Evolutionary conservation across 176 grass and related monocot genomes (phyloP).

Genomic region (Eragrostis nindensis): DNA sequence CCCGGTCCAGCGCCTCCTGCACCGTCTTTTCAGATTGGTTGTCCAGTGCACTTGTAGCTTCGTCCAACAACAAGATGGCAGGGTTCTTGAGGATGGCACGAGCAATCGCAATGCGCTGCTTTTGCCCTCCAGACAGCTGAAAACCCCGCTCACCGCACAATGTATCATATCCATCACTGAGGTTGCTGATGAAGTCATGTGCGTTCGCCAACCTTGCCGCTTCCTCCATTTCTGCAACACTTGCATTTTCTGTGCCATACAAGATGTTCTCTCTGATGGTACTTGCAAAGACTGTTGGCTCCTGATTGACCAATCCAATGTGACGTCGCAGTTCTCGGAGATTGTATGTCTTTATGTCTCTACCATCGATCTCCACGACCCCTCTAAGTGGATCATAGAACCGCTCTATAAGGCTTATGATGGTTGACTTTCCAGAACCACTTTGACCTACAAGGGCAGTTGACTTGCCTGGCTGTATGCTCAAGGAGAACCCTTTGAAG

Average conservation of each 20-base stretch:
- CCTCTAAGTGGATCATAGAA: constrained; percentile 92
- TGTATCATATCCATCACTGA: constrained; percentile 86
- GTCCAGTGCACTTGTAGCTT: constrained; percentile 92
- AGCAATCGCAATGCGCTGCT: constrained; percentile 89
- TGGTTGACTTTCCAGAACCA: constrained; percentile 93
- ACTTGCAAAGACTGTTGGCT: constrained; percentile 84
- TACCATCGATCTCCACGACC: constrained; percentile 67
- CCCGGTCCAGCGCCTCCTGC: constrained; percentile 76
- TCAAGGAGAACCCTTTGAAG: constrained; percentile 79
- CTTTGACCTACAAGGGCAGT: constrained; percentile 93
- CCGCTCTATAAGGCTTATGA: constrained; percentile 84
- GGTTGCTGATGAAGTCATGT: constrained; percentile 87
- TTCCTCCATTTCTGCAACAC: constrained; percentile 65
- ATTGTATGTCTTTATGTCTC: constrained; percentile 73
- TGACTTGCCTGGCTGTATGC: constrained; percentile 76
- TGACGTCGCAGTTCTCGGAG: constrained; percentile 59
- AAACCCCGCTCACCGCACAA: constrained; percentile 81
- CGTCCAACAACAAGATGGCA: constrained; percentile 75
- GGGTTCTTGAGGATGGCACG: constrained; percentile 93
- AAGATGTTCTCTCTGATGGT: constrained; percentile 83
- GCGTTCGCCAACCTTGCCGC: constrained; percentile 84
- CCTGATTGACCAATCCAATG: constrained; percentile 89
- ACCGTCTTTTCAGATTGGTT: constrained; percentile 87
- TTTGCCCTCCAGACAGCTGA: constrained; percentile 93
- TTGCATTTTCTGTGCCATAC: constrained; percentile 63